Percentiles rank a stretch among this genome's conserved stretches.
Evolutionary conservation across 768 basidiomycete genomes (phyloP).

Genomic region (Pleurotus pulmonarius): DNA sequence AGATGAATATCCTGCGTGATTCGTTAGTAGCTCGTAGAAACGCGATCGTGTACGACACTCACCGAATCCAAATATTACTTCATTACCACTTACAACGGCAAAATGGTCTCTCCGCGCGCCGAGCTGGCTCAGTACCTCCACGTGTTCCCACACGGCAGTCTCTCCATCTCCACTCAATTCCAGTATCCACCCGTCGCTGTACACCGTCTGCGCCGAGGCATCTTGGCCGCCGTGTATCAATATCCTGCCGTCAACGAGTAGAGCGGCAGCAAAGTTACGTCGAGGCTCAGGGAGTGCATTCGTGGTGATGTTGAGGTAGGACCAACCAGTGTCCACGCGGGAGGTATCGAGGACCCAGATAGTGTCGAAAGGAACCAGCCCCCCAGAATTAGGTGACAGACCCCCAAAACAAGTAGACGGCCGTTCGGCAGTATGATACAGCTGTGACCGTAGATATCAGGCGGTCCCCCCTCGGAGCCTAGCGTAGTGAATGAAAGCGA

Average conservation of each 20-base stretch:
- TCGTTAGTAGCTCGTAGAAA: neutral
- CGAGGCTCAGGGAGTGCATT: constrained; percentile 50
- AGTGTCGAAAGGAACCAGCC: constrained; percentile 51
- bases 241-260: constrained; percentile 48
- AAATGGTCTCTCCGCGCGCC: constrained; percentile 73
- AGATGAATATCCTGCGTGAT: constrained; percentile 39
- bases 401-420: constrained; percentile 75
- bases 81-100: constrained; percentile 54
- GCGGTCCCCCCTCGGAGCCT: constrained; percentile 54
- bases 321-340: constrained; percentile 42
- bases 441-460: constrained; percentile 69
- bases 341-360: constrained; percentile 66
- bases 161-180: constrained; percentile 41
- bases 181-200: constrained; percentile 68
- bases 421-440: constrained; percentile 70
- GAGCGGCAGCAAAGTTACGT: constrained; percentile 56
- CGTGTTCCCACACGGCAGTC: constrained; percentile 57
- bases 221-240: constrained; percentile 81
- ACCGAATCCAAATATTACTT: constrained; percentile 81
- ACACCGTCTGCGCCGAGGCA: constrained; percentile 46
- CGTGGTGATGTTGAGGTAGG: constrained; percentile 30
- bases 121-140: constrained; percentile 49
- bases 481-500: constrained; percentile 50
- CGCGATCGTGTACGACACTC: constrained; percentile 16
- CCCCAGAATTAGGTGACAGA: constrained; percentile 40